Conservation (phyloP, 2,329 filamentous ascomycete species). For the Calycina marina region DNA sequence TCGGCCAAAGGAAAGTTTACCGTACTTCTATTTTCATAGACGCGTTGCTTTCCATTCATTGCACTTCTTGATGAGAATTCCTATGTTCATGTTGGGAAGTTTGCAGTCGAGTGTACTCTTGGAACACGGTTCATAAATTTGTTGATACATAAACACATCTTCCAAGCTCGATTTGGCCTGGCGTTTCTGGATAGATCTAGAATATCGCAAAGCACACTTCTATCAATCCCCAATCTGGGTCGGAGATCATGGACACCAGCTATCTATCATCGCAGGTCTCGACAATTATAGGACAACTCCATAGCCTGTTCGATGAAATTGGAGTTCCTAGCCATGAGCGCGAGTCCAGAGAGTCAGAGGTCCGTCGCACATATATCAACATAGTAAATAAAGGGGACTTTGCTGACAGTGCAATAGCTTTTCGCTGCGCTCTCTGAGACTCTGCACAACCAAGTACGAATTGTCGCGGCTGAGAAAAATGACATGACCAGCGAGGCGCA, state of each 20-base stretch:
- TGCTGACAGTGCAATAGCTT: constrained; percentile 40
- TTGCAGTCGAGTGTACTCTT: constrained; percentile 5
- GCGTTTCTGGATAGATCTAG: background rate
- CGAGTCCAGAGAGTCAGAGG: constrained; percentile 78
- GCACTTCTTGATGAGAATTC: background rate
- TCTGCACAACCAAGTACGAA: constrained; percentile 74
- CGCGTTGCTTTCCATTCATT: background rate
- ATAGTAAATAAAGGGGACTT: constrained; percentile 6
- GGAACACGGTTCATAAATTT: background rate
- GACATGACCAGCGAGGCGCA: constrained; percentile 82
- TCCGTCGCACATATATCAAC: constrained; percentile 28
- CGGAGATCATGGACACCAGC: constrained; percentile 61
- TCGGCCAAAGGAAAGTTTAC: too few species aligned
- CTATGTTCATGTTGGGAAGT: background rate
- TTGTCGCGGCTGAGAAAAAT: constrained; percentile 79
- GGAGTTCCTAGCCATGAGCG: constrained; percentile 89
- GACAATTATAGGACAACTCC: constrained; percentile 81
- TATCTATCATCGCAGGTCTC: constrained; percentile 93
- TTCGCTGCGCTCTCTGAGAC: constrained; percentile 87
- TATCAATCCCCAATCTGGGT: background rate
- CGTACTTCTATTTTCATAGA: background rate
- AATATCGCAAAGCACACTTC: background rate
- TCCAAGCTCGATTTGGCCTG: background rate
- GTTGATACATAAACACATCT: too few species aligned
- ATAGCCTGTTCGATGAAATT: constrained; percentile 94